Evolutionary conservation across 2,329 filamentous ascomycete genomes (phyloP).

Genomic region (Simplicillium sp.): DNA sequence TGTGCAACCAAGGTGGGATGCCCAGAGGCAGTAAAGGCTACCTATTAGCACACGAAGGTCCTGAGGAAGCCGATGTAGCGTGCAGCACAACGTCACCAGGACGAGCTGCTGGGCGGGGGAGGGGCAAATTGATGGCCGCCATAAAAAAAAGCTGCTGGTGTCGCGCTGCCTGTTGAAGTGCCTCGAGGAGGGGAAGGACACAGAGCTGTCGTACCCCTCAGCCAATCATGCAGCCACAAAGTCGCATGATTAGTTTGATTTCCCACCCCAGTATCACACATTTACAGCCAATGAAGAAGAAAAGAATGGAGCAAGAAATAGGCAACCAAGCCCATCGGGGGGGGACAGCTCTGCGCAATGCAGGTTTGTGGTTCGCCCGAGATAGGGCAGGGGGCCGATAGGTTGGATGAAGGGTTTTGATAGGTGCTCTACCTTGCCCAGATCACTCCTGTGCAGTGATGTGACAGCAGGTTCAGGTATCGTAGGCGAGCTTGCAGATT

Average conservation of each 20-base stretch:
- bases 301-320: not conserved
- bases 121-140: slow-evolving; percentile 1
- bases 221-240: slow-evolving; percentile 4
- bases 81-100: slow-evolving; percentile 1
- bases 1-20: too few species aligned
- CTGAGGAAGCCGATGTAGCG: not conserved
- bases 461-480: too few species aligned
- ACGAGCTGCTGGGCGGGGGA: slow-evolving; percentile 2
- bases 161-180: not conserved
- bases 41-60: not conserved
- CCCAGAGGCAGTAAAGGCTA: not conserved
- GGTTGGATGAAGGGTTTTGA: too few species aligned
- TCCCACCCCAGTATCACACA: slow-evolving; percentile 1
- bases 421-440: too few species aligned
- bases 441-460: too few species aligned
- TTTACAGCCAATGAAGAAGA: not conserved
- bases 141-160: not conserved
- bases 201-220: not conserved
- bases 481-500: too few species aligned
- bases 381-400: too few species aligned
- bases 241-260: slow-evolving; percentile 3
- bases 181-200: not conserved
- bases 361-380: too few species aligned
- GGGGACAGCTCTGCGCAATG: too few species aligned
- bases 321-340: not conserved